Evolutionary conservation across 148 eudicot genomes (phyloP).

Genomic region (Chenopodium berlandieri): DNA sequence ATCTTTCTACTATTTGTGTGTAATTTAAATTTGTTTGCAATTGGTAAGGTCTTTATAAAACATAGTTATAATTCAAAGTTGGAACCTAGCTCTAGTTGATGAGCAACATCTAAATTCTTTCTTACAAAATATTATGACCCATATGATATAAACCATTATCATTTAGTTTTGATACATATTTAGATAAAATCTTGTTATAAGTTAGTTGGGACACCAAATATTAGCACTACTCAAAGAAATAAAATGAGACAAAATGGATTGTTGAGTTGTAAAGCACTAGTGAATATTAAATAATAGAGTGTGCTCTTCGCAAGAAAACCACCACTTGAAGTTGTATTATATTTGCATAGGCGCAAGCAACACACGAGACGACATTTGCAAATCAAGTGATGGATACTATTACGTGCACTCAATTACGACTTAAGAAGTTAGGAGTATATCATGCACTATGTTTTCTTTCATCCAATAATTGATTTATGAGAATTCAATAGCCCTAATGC

Average conservation of each 20-base stretch:
- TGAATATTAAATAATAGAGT: background rate
- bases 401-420: background rate
- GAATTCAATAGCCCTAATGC: background rate
- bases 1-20: too few species aligned
- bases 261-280: background rate
- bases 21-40: too few species aligned
- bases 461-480: background rate
- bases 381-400: background rate
- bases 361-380: background rate
- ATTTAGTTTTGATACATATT: too few species aligned
- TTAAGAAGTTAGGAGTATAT: too few species aligned
- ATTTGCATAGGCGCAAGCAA: background rate
- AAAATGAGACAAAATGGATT: background rate
- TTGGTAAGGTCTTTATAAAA: too few species aligned
- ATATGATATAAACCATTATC: too few species aligned
- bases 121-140: too few species aligned
- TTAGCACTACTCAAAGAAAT: background rate
- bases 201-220: background rate
- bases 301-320: background rate
- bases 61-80: too few species aligned
- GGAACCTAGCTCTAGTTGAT: too few species aligned
- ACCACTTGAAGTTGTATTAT: background rate
- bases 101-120: too few species aligned
- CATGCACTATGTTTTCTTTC: background rate
- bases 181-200: background rate